Percentiles rank a stretch among this genome's conserved stretches.
Evolutionary conservation across 768 basidiomycete genomes (phyloP).

Genomic region (Suillus brevipes): DNA sequence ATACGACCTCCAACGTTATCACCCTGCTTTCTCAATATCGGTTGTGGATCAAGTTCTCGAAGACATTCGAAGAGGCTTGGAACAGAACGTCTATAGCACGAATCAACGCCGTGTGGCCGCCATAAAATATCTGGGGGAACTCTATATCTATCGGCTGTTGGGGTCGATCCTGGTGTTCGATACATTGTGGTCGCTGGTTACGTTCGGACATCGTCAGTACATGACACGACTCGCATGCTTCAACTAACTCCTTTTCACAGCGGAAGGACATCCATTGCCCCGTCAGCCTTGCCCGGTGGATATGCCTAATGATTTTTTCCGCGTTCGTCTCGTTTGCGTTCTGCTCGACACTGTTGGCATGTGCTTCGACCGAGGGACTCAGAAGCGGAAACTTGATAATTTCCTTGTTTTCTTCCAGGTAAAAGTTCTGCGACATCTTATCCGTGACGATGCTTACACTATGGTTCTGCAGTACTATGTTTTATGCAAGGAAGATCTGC

Average conservation of each 20-base stretch:
- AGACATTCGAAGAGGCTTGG: conserved; percentile 85
- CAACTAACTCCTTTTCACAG: conserved; percentile 41
- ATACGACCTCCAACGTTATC: conserved; percentile 92
- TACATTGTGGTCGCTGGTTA: conserved; percentile 89
- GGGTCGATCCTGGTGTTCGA: conserved; percentile 91
- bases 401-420: conserved; percentile 95
- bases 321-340: conserved; percentile 86
- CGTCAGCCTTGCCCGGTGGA: conserved; percentile 75
- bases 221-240: neutral
- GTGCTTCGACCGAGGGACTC: conserved; percentile 94
- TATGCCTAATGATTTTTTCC: conserved; percentile 95
- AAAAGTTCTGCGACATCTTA: conserved; percentile 9
- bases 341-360: conserved; percentile 94
- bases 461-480: conserved; percentile 64
- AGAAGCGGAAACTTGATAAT: conserved; percentile 90
- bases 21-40: conserved; percentile 81
- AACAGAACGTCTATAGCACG: conserved; percentile 92
- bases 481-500: conserved; percentile 83
- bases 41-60: conserved; percentile 96
- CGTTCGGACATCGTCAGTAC: conserved; percentile 91
- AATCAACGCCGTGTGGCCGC: conserved; percentile 93
- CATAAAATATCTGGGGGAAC: conserved; percentile 93
- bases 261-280: conserved; percentile 86
- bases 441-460: conserved; percentile 8
- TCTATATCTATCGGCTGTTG: conserved; percentile 94